A percentile compares a stretch with the other conserved stretches of the same genome.
Conservation (phyloP, 345 rosid genomes). For the Eucalyptus guilfoylei region DNA sequence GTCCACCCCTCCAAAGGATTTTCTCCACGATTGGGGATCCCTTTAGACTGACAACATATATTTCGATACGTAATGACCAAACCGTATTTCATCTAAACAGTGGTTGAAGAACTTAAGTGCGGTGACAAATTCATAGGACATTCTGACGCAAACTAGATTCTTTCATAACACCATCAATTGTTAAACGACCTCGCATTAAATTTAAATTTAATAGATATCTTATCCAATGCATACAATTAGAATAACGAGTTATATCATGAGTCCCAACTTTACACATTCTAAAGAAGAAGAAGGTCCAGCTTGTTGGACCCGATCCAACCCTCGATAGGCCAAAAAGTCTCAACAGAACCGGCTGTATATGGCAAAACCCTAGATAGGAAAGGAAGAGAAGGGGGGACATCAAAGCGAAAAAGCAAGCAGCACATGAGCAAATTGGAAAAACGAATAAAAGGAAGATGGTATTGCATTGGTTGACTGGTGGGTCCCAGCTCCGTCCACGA, state of each 20-base stretch:
- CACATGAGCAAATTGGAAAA: neutral
- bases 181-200: neutral
- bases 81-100: neutral
- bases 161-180: no score
- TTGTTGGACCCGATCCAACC: neutral
- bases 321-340: neutral
- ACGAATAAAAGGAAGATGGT: neutral
- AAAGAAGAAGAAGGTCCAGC: neutral
- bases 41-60: neutral
- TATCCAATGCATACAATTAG: neutral
- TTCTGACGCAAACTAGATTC: neutral
- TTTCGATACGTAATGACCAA: neutral
- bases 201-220: neutral
- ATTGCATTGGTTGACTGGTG: neutral
- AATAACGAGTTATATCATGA: accelerated
- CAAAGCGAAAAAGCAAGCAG: neutral
- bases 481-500: neutral
- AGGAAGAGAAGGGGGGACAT: neutral
- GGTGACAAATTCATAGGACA: neutral
- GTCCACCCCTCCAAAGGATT: neutral
- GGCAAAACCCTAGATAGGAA: neutral
- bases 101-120: neutral
- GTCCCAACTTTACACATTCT: neutral
- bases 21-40: neutral
- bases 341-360: neutral